phyloP scores from a whole-genome alignment of 1,139 yeast species.

The Kodamaea arcana region DNA sequence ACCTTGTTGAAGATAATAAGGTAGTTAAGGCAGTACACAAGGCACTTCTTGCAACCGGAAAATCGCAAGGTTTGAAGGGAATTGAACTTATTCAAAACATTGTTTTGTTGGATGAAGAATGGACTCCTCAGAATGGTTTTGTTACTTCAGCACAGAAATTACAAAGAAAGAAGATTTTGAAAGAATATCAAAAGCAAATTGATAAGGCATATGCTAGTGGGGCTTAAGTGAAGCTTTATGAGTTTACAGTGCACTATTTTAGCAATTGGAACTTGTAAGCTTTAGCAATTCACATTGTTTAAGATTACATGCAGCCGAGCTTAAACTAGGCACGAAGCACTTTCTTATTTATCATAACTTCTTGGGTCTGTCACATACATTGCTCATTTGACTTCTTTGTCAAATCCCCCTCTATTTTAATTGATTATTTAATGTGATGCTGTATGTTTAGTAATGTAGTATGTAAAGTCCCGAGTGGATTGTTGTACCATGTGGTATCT shows the following conservation, averaged over 20 bases:
- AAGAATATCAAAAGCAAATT: slow-evolving; percentile 55
- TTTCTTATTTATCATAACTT: too few species aligned
- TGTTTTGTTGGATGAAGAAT: slow-evolving; percentile 80
- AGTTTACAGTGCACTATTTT: slow-evolving; percentile 6
- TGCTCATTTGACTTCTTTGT: not conserved
- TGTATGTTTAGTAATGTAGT: too few species aligned
- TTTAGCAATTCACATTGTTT: too few species aligned
- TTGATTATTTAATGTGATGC: not conserved
- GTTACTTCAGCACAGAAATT: slow-evolving; percentile 95
- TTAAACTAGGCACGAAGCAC: too few species aligned
- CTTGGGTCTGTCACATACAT: too few species aligned
- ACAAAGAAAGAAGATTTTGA: slow-evolving; percentile 88
- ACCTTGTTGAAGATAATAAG: slow-evolving; percentile 51
- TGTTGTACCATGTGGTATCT: too few species aligned
- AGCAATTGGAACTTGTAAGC: slow-evolving; percentile 2
- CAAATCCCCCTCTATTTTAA: not conserved
- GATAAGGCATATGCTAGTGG: slow-evolving; percentile 44
- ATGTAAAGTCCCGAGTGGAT: too few species aligned
- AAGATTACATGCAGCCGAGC: too few species aligned
- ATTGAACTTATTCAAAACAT: slow-evolving; percentile 82
- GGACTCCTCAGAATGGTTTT: slow-evolving; percentile 96
- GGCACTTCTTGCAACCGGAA: slow-evolving; percentile 70
- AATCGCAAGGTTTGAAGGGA: slow-evolving; percentile 73
- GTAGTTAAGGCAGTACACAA: slow-evolving; percentile 54
- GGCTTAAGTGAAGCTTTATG: not conserved